Evolutionary conservation across 179 eudicot species (phyloP).

Genomic region (Camellia oleifera): DNA sequence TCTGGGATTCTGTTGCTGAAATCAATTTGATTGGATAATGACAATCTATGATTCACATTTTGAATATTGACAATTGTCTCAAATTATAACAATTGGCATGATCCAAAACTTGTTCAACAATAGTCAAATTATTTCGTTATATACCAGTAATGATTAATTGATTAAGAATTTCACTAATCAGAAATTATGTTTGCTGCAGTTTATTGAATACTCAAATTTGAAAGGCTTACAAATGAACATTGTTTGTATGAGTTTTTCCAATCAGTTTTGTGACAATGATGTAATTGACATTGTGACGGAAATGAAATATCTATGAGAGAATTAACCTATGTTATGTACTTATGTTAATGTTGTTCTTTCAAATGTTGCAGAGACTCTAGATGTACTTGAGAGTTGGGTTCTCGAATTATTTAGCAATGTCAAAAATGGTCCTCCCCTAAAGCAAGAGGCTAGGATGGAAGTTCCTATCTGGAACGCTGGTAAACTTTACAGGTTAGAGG

Average conservation of each 20-base stretch:
- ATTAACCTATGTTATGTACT: neutral
- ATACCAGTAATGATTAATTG: too few species aligned
- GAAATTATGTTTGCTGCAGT: neutral
- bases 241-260: neutral
- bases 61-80: neutral
- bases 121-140: neutral
- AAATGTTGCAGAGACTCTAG: slow-evolving; percentile 72
- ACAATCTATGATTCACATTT: neutral
- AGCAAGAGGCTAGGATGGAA: slow-evolving; percentile 38
- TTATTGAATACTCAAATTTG: neutral
- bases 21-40: neutral
- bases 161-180: neutral
- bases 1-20: neutral
- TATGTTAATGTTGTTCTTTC: slow-evolving; percentile 9
- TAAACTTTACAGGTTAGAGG: slow-evolving; percentile 84
- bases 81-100: neutral
- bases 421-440: slow-evolving; percentile 49
- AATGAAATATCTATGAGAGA: neutral
- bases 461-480: slow-evolving; percentile 80
- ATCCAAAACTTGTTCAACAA: neutral
- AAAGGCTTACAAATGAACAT: neutral
- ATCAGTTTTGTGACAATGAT: neutral
- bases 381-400: slow-evolving; percentile 87
- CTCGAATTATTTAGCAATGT: slow-evolving; percentile 67
- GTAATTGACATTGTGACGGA: too few species aligned